These are phyloP conservation scores for Nemania sp. DNA, from an alignment of 2,329 filamentous ascomycete species.

Conservation along the genomic window DNA sequence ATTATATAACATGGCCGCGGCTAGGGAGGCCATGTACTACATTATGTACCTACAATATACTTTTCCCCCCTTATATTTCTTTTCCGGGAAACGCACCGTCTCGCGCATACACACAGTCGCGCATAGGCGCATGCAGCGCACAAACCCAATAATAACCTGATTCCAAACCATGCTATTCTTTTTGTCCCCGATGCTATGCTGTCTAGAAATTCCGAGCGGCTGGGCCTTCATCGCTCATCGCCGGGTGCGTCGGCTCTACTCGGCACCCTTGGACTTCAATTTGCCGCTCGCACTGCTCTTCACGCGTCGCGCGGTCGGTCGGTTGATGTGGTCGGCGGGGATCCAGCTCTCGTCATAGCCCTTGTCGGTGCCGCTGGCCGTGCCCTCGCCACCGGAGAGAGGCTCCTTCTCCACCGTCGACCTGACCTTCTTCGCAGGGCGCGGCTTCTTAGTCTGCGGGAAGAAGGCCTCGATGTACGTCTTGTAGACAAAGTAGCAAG, in stretches of 20 bases:
- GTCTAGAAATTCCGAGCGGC: not conserved
- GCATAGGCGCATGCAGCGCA: too few relatives aligned
- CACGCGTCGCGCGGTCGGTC: conserved; percentile 71
- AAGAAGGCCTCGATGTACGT: conserved; percentile 97
- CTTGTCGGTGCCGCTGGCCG: conserved; percentile 69
- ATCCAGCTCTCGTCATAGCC: conserved; percentile 94
- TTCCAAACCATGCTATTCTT: conserved; percentile 15
- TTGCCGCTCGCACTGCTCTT: conserved; percentile 60
- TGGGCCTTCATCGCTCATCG: conserved; percentile 3
- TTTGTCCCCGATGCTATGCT: conserved; percentile 5
- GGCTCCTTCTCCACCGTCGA: conserved; percentile 55
- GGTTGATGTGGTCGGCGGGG: conserved; percentile 83
- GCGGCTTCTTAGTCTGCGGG: conserved; percentile 76
- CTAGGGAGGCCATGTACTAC: too few relatives aligned
- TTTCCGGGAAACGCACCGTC: conserved; percentile 4
- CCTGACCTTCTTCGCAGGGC: conserved; percentile 47
- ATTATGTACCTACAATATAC: conserved; percentile 7
- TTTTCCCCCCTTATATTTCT: conserved; percentile 1
- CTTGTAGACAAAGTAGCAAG: conserved; percentile 95
- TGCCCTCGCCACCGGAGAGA: conserved; percentile 71
- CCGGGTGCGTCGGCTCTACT: conserved; percentile 33
- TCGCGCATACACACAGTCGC: too few relatives aligned
- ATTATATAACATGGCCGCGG: conserved; percentile 18
- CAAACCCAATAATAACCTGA: conserved; percentile 2
- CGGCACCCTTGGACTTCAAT: conserved; percentile 42